Percentiles rank a stretch among this genome's conserved stretches.
phyloP scores from a whole-genome alignment of 441 rosid species.

The Aquilaria agallochum region DNA sequence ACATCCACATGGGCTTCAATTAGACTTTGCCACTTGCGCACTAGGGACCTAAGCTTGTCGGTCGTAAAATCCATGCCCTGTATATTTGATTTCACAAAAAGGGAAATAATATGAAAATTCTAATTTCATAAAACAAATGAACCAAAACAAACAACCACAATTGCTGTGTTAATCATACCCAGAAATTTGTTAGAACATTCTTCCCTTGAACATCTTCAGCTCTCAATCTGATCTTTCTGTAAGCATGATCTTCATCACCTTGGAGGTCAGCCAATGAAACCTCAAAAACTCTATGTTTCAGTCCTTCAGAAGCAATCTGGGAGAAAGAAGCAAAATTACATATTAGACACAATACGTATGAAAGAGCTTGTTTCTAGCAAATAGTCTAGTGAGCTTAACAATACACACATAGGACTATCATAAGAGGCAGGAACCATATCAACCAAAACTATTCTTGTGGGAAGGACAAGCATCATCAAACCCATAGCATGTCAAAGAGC shows the following conservation, averaged over 20 bases:
- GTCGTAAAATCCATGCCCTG: slow-evolving; percentile 83
- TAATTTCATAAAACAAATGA: neutral
- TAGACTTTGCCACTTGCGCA: slow-evolving; percentile 70
- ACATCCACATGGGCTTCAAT: slow-evolving; percentile 76
- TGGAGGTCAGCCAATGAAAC: slow-evolving; percentile 17
- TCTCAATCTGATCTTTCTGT: slow-evolving; percentile 43
- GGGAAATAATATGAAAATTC: neutral
- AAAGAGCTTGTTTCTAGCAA: neutral
- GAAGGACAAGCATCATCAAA: neutral
- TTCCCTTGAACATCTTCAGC: slow-evolving; percentile 80
- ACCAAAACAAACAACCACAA: neutral
- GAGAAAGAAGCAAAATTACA: neutral
- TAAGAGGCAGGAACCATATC: neutral
- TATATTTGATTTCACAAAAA: neutral
- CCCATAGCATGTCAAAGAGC: neutral
- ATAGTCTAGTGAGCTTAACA: neutral
- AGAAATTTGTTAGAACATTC: slow-evolving; percentile 69
- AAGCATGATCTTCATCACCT: slow-evolving; percentile 48
- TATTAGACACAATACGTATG: neutral
- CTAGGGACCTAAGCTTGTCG: slow-evolving; percentile 78
- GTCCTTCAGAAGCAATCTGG: slow-evolving; percentile 80
- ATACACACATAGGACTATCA: too few species aligned
- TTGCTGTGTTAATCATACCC: slow-evolving; percentile 36
- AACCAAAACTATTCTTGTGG: neutral
- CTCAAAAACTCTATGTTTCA: slow-evolving; percentile 76